A percentile compares a stretch with the other conserved stretches of the same genome.
Evolutionary conservation across 495 filamentous ascomycete genomes (phyloP).

Genomic region (Ramalina peruviana): DNA sequence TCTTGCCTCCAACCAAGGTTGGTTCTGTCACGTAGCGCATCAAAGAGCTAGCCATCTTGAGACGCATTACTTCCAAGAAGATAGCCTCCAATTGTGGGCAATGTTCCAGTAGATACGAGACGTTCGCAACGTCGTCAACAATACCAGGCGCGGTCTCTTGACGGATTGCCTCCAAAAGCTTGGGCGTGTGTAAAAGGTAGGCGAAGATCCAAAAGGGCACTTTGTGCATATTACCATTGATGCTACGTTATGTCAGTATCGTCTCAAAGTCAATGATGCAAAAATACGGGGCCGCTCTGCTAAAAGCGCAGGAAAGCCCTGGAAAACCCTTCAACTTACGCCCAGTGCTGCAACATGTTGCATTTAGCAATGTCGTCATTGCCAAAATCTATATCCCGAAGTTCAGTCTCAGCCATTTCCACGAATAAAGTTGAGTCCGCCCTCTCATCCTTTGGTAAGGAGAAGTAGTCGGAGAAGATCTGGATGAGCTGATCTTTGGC

Average conservation of each 20-base stretch:
- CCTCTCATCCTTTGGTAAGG: slow-evolving; percentile 11
- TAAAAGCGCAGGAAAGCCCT: not conserved
- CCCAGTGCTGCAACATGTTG: slow-evolving; percentile 10
- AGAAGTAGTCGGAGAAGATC: slow-evolving; percentile 14
- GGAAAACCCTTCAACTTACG: not conserved
- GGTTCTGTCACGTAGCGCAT: slow-evolving; percentile 6
- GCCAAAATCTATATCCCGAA: slow-evolving; percentile 5
- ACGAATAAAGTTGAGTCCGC: slow-evolving; percentile 9
- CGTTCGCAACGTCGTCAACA: slow-evolving; percentile 1
- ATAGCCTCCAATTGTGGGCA: slow-evolving; percentile 14
- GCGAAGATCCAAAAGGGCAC: slow-evolving; percentile 18
- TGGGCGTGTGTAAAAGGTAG: slow-evolving; percentile 10
- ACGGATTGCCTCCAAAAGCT: slow-evolving; percentile 7
- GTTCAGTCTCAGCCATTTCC: slow-evolving; percentile 5
- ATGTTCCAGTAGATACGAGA: slow-evolving; percentile 3
- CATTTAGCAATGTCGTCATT: slow-evolving; percentile 13
- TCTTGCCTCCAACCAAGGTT: slow-evolving; percentile 11
- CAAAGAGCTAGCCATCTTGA: slow-evolving; percentile 8
- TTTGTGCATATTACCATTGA: slow-evolving; percentile 20
- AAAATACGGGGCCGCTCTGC: not conserved
- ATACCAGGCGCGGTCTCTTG: slow-evolving; percentile 4
- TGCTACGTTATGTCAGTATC: not conserved
- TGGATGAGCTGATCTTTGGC: slow-evolving; percentile 8
- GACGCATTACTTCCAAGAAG: slow-evolving; percentile 14
- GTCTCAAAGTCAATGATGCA: not conserved